A percentile compares a stretch with the other conserved stretches of the same genome.
Conservation (phyloP, 208 protist genomes). For the Wallacemonas collosoma region DNA sequence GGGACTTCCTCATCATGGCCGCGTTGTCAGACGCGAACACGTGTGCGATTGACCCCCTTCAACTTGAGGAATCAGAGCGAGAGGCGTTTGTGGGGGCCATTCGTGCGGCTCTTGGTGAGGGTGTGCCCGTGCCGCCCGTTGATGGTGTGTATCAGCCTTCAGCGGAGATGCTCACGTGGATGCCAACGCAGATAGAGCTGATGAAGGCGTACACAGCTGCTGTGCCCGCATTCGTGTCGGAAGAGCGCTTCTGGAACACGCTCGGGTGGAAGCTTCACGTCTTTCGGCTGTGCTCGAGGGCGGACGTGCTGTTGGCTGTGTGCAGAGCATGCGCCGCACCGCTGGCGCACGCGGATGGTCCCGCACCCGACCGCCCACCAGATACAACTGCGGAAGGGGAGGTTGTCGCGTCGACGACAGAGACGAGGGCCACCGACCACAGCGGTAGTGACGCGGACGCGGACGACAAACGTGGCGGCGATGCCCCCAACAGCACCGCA, state of each 20-base stretch:
- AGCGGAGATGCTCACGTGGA: constrained; percentile 36
- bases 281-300: constrained; percentile 37
- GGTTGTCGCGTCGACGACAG: not conserved
- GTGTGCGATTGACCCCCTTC: constrained; percentile 38
- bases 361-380: not conserved
- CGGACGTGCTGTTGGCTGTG: constrained; percentile 27
- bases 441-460: not conserved
- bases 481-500: not conserved
- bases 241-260: constrained; percentile 63
- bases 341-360: not conserved
- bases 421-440: constrained; percentile 4
- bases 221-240: constrained; percentile 48
- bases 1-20: constrained; percentile 36
- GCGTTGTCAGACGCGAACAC: constrained; percentile 41
- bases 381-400: not conserved
- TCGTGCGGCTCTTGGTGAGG: not conserved
- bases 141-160: constrained; percentile 24
- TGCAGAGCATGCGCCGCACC: constrained; percentile 13
- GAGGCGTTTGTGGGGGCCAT: not conserved
- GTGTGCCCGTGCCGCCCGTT: not conserved
- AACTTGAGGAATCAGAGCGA: not conserved
- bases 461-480: not conserved
- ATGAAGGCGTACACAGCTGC: constrained; percentile 38
- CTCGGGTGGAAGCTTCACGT: constrained; percentile 46
- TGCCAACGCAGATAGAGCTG: constrained; percentile 29